Evolutionary conservation across 1,284 basidiomycete species (phyloP).

Genomic region (Microstroma glucosiphilum): DNA sequence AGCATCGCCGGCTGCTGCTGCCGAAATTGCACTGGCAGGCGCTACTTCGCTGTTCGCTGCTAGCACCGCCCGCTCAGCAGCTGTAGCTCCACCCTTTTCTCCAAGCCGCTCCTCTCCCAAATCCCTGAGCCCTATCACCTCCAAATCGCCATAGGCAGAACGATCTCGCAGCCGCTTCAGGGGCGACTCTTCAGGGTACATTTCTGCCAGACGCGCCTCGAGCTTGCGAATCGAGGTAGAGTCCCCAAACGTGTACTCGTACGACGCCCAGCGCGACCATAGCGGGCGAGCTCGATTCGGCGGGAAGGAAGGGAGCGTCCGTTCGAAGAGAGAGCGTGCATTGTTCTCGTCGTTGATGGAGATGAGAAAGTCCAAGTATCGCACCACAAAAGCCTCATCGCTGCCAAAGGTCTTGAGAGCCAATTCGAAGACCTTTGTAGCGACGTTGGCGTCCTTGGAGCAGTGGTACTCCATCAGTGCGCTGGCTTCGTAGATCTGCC

Average conservation of each 20-base stretch:
- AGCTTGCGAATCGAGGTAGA: slow-evolving; percentile 81
- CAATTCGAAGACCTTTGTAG: slow-evolving; percentile 86
- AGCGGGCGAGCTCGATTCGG: slow-evolving; percentile 74
- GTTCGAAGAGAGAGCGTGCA: slow-evolving; percentile 89
- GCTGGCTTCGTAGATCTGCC: slow-evolving; percentile 83
- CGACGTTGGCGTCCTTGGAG: slow-evolving; percentile 75
- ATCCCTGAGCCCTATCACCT: slow-evolving; percentile 81
- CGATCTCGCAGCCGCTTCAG: slow-evolving; percentile 86
- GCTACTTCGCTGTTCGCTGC: slow-evolving; percentile 12
- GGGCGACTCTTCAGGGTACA: slow-evolving; percentile 77
- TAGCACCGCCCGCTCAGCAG: slow-evolving; percentile 28
- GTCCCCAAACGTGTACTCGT: slow-evolving; percentile 92
- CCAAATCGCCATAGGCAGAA: slow-evolving; percentile 77
- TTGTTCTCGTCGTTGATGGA: slow-evolving; percentile 93
- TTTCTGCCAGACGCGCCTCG: slow-evolving; percentile 77
- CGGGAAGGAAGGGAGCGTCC: slow-evolving; percentile 70
- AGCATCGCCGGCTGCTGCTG: slow-evolving; percentile 10
- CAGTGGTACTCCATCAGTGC: slow-evolving; percentile 95
- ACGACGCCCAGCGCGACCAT: slow-evolving; percentile 92
- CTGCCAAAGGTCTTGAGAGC: slow-evolving; percentile 79
- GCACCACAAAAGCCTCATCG: slow-evolving; percentile 69
- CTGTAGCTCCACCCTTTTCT: slow-evolving; percentile 17
- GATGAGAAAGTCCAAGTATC: slow-evolving; percentile 87
- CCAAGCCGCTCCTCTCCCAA: slow-evolving; percentile 61
- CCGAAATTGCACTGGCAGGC: slow-evolving; percentile 7